Conservation (phyloP, 306 rosid species). For the Adenanthera pavonina region DNA sequence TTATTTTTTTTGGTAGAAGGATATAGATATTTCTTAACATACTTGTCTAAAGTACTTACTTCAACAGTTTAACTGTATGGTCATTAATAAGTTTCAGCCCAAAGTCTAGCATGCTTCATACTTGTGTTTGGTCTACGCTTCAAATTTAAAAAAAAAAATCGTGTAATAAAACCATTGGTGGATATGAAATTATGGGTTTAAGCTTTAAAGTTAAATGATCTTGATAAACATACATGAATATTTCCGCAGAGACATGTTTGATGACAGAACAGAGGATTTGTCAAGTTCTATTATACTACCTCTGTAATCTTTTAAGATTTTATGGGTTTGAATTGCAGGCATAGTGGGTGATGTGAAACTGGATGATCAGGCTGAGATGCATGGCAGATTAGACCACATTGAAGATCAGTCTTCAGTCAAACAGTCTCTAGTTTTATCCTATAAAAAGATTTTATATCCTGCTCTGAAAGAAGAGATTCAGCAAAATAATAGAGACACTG, state of each 20-base stretch:
- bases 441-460: conserved; percentile 70
- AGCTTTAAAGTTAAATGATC: background rate
- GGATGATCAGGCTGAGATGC: conserved; percentile 58
- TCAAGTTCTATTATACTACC: background rate
- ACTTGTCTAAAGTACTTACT: background rate
- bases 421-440: conserved; percentile 72
- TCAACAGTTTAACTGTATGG: background rate
- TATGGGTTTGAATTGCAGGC: conserved; percentile 58
- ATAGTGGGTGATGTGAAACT: conserved; percentile 69
- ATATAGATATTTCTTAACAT: background rate
- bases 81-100: background rate
- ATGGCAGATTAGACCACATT: conserved; percentile 52
- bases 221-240: background rate
- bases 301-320: conserved; percentile 1
- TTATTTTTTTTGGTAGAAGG: background rate
- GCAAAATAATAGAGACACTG: conserved; percentile 32
- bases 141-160: no score
- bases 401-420: conserved; percentile 73
- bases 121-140: background rate
- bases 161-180: no score
- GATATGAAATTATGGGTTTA: no score
- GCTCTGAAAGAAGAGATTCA: conserved; percentile 74
- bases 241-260: background rate
- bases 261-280: background rate
- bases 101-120: no score